Evolutionary conservation across 140 eudicot genomes (phyloP).

Genomic region (Erigeron philadelphicus): DNA sequence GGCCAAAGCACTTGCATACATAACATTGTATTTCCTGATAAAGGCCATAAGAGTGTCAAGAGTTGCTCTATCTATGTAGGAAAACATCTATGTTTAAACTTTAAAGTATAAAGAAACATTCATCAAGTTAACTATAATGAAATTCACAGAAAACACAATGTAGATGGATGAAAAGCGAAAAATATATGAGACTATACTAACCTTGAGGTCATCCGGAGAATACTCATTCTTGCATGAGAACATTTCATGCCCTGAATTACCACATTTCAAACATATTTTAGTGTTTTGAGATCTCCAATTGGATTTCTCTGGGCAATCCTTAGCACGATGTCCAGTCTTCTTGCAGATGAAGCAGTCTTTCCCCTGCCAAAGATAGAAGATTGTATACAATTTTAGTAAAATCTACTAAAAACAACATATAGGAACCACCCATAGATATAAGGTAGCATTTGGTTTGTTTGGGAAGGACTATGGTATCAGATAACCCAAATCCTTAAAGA

Average conservation of each 20-base stretch:
- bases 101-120: not conserved
- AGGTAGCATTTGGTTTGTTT: too few relatives aligned
- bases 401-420: not conserved
- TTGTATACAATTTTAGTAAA: not conserved
- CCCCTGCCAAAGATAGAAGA: conserved; percentile 29
- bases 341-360: conserved; percentile 62
- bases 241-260: conserved; percentile 65
- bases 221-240: conserved; percentile 46
- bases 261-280: conserved; percentile 62
- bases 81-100: not conserved
- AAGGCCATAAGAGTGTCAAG: conserved; percentile 1
- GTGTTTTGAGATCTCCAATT: conserved; percentile 23
- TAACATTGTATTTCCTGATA: conserved; percentile 62
- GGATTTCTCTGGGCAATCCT: conserved; percentile 54
- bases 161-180: not conserved
- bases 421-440: not conserved
- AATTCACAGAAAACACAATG: too few relatives aligned
- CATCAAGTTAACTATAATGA: not conserved
- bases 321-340: conserved; percentile 65
- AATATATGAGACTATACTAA: conserved; percentile 7
- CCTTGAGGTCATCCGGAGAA: conserved; percentile 71
- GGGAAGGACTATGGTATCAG: too few relatives aligned
- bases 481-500: too few relatives aligned
- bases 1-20: conserved; percentile 62
- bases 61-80: not conserved